A percentile compares a stretch with the other conserved stretches of the same genome.
phyloP scores from a whole-genome alignment of 2,329 filamentous ascomycete genomes.

The Colletotrichum sp. region DNA sequence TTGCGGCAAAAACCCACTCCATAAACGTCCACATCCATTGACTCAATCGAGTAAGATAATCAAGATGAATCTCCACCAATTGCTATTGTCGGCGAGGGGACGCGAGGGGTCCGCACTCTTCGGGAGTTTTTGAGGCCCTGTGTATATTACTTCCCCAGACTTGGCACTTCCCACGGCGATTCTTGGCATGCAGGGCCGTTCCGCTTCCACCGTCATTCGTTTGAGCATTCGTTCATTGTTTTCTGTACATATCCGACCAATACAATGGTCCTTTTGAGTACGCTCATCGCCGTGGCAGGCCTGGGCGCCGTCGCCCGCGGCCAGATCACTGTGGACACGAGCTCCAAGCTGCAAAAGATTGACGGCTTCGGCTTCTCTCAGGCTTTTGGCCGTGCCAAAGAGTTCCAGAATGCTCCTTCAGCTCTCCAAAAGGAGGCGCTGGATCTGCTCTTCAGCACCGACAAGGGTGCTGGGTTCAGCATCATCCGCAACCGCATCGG shows the following conservation, averaged over 20 bases:
- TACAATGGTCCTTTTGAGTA: neutral
- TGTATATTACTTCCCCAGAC: neutral
- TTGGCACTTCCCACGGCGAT: neutral
- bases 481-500: slow-evolving; percentile 57
- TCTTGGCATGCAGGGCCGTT: neutral
- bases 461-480: slow-evolving; percentile 51
- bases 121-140: neutral
- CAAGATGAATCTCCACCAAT: neutral
- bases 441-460: slow-evolving; percentile 50
- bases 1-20: neutral
- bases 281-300: neutral
- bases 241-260: neutral
- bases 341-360: slow-evolving; percentile 37
- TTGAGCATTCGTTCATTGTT: neutral
- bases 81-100: neutral
- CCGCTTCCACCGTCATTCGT: neutral
- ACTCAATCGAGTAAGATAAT: neutral
- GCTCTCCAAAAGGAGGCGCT: slow-evolving; percentile 40
- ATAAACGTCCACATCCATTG: neutral
- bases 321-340: slow-evolving; percentile 30
- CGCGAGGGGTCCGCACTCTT: neutral
- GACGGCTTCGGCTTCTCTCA: slow-evolving; percentile 56
- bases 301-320: slow-evolving; percentile 22
- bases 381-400: slow-evolving; percentile 48
- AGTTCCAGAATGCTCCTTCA: slow-evolving; percentile 38